Evolutionary conservation across 495 filamentous ascomycete genomes (phyloP), one percentile per base, ranked within the genome.

Genomic region (Aspergillus nanangensis): DNA sequence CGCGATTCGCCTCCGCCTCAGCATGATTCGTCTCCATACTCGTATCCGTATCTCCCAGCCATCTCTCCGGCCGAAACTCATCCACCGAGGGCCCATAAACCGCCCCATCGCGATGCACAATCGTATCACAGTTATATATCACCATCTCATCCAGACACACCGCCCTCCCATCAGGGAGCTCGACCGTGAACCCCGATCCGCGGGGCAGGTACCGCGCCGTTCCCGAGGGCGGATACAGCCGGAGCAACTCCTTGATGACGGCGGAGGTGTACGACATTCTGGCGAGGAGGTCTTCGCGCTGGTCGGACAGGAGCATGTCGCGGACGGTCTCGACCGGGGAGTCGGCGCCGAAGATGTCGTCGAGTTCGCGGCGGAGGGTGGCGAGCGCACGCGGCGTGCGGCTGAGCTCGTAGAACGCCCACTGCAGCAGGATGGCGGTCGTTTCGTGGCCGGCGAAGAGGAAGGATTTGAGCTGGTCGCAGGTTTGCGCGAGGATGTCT

Each of bases 201-300:
- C 61, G 58, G 5, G 53, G 32, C 5, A 65, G 61, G 19, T 48
- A 45, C 13, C 74, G 69, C 13, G 63, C 67, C n/a, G 61, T 64
- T 8, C 56, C 69, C 0, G 71, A 70, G 0, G 71, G 65, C 3
- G 75, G 65, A 42, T 62, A 70, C 1, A 78, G 33, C 0, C 74
- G 64, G 10, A 78, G 48, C 0, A 63, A 62, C 39, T 78, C 76
- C 47, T 72, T 76, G 47, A 78, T 67, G 1, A 78, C 62, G 3
- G 74, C 74, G 0, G 61, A 37, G 1, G 69, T 71, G 41, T 71
- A 78, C 2, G 59, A 52, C 22, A 77, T 47, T 31, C 58, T 8
- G 15, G 7, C 5, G 9, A 36, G 5, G 8, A 36, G 33, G 5
- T 36, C 33, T 14, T 36, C 33, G 8, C 33, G 9, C 10, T 36